Base-by-base conservation (phyloP, 2,329 filamentous ascomycete genomes). In the Daldinia eschscholtzii region DNA sequence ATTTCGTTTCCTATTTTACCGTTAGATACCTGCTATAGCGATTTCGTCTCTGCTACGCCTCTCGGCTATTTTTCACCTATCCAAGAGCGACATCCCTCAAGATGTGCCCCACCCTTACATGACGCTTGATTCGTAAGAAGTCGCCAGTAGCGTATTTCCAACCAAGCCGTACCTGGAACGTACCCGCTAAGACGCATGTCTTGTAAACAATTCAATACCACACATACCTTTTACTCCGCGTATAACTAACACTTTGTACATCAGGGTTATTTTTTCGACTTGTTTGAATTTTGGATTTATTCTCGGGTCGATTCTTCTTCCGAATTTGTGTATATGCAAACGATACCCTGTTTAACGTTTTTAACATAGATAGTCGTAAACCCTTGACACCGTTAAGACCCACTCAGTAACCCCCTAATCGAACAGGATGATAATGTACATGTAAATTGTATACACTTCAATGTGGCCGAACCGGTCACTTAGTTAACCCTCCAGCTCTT, bases 401-500 rank as follows among this genome's bases (percentile, higher is more conserved):
- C 41, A 44, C 18, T 23, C 7, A 20, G 12, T 44, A 44, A 42
- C 18, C 13, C 41, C 18, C 6, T 44, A 4, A 23, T 44, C n/a
- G 41, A 44, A 44, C 41, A 44, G 6, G 20, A 3, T 44, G 18
- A 18, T 46, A 26, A 44, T 44, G 23, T 28, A 55, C 41, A 52
- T 15, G 10, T 52, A 33, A 52, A 13, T 30, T 20, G 10, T 13
- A 23, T 18, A 30, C 60, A 71, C 20, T 10, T 20, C 10, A 30
- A 44, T 0, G 18, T 44, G 7, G 18, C 18, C n/a, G 10, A 18
- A 7, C 20, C 20, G 10, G 9, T 10, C 41, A 20, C 52, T 33
- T 42, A 42, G 18, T 57, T 53, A 6, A 61, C 50, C 3, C 41
- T 56, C 63, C 63, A 65, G 30, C 39, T 65, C 42, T 53, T 61